Base-by-base conservation (phyloP, 2,329 filamentous ascomycete genomes). In the Setomelanomma holmii region DNA sequence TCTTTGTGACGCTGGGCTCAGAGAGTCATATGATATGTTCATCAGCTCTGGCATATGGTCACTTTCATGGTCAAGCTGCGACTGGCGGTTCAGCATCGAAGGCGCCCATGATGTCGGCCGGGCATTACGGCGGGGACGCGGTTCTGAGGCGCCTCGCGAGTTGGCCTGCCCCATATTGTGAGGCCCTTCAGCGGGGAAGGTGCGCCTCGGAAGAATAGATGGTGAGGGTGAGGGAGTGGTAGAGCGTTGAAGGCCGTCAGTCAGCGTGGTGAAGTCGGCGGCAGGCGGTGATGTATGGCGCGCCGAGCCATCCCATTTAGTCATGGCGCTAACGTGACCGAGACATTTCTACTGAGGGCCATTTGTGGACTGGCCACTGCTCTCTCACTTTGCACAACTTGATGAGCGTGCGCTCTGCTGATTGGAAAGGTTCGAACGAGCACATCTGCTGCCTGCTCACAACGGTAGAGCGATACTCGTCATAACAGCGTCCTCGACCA, bases 131-230 rank as follows among this genome's bases (percentile, higher is more conserved):
- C 66, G 67, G 47, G 61, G 52, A 30, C 61, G 60, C 49, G 60
- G 55, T 39, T 64, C 61, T 27, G 63, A 40, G 53, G 60, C 53
- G 55, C 61, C 65, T 60, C 66, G 63, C 19, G 75, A 76, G 58
- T 63, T 69, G 58, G 69, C 67, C 66, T 74, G 74, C 52, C 74
- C 74, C 74, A 76, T 76, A 45, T 50, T 64, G 51, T 48, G 60
- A 61, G 62, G 67, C 57, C 64, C 56, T 58, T 59, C 64, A 60
- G 64, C 58, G 50, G 55, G 48, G 51, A 59, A 65, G 61, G 54
- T 58, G 57, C 55, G 57, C 64, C 56, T 51, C 51, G 41, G 30
- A 41, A 48, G 40, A 40, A 47, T 36, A 40, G 16, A 49, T 44
- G 35, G 43, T 41, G 50, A 23, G 24, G 19, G 35, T 21, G 48